Evolutionary conservation across 495 filamentous ascomycete species (phyloP).

Genomic region (Cladorrhinum samala): DNA sequence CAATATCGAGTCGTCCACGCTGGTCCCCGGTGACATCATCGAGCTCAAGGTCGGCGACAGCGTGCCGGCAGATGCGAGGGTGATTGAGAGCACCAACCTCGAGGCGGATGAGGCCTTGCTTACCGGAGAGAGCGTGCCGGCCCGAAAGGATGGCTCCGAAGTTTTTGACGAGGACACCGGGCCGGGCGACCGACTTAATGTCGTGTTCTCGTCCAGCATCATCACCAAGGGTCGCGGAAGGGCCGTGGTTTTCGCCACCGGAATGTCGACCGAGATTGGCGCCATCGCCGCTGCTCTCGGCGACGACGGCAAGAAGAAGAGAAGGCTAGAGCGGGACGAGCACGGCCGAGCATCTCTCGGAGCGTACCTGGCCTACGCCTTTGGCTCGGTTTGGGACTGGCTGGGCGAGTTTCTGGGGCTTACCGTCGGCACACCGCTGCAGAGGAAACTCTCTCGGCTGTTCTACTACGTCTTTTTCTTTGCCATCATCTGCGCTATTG

Average conservation of each 20-base stretch:
- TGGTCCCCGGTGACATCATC: conserved; percentile 61
- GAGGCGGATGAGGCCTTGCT: conserved; percentile 47
- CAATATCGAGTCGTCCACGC: background rate
- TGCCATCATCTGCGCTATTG: conserved; percentile 8
- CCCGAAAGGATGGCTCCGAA: conserved; percentile 37
- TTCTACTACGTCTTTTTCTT: conserved; percentile 8
- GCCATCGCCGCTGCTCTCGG: conserved; percentile 7
- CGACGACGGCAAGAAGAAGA: conserved; percentile 4
- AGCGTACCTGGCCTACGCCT: background rate
- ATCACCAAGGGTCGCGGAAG: conserved; percentile 49
- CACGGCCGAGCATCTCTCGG: background rate
- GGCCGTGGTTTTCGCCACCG: conserved; percentile 6
- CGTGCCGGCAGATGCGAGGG: conserved; percentile 56
- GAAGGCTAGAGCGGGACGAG: conserved; percentile 2
- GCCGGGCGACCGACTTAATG: conserved; percentile 47
- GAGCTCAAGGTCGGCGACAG: conserved; percentile 64
- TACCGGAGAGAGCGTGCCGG: conserved; percentile 55
- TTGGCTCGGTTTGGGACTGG: background rate
- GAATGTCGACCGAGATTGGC: conserved; percentile 7
- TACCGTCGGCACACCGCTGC: conserved; percentile 7
- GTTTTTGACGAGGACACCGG: conserved; percentile 30
- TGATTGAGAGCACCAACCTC: conserved; percentile 61
- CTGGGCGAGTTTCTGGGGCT: conserved; percentile 5
- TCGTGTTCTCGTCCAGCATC: conserved; percentile 50
- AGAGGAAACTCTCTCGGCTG: conserved; percentile 8